Evolutionary conservation across 2,329 filamentous ascomycete genomes (phyloP).

Genomic region (Talaromyces sp.): DNA sequence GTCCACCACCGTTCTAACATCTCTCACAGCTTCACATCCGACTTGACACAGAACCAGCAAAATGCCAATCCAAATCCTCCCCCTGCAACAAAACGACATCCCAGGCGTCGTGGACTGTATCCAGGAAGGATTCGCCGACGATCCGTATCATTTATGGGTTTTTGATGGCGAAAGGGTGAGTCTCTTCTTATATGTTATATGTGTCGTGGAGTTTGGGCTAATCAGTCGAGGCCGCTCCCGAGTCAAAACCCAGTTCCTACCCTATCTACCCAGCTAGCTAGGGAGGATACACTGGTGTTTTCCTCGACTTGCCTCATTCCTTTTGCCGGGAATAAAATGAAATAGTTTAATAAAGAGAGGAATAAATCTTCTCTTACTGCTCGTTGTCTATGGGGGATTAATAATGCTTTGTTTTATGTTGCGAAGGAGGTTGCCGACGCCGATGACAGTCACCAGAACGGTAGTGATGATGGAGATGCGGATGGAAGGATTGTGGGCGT

Average conservation of each 20-base stretch:
- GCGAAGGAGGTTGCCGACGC: conserved; percentile 50
- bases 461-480: background rate
- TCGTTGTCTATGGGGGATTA: conserved; percentile 69
- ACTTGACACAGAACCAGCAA: background rate
- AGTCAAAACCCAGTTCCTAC: conserved; percentile 9
- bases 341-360: conserved; percentile 58
- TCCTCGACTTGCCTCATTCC: conserved; percentile 2
- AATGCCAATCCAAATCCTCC: conserved; percentile 53
- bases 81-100: conserved; percentile 60
- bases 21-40: background rate
- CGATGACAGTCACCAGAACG: background rate
- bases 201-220: background rate
- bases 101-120: conserved; percentile 64
- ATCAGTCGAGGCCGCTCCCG: conserved; percentile 20
- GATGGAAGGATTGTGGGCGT: conserved; percentile 61
- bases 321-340: background rate
- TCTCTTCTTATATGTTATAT: too few relatives aligned
- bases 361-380: conserved; percentile 64
- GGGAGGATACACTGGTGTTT: conserved; percentile 17
- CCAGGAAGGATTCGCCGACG: conserved; percentile 64
- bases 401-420: conserved; percentile 67
- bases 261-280: background rate
- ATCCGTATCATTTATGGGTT: conserved; percentile 67
- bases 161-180: conserved; percentile 59
- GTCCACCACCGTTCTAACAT: background rate